A percentile compares a stretch with the other conserved stretches of the same genome.
These are phyloP conservation scores for Suhomyces bolitotheri DNA, from an alignment of 1,139 yeast genomes.

Conservation along the genomic window DNA sequence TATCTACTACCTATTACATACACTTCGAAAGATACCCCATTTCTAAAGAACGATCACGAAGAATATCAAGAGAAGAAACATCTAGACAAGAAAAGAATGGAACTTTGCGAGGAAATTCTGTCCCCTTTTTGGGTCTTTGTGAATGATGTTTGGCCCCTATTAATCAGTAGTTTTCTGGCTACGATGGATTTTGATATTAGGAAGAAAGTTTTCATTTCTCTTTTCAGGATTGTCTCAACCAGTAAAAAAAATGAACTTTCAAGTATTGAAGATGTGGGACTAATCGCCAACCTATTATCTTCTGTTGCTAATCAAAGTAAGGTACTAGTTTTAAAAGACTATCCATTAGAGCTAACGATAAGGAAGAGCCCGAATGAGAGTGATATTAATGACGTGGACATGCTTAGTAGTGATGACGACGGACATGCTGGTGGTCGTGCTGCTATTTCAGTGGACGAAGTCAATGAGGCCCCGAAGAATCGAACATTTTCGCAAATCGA, in stretches of 20 bases:
- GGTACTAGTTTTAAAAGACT: slow-evolving; percentile 23
- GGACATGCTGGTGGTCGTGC: neutral
- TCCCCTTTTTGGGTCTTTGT: slow-evolving; percentile 45
- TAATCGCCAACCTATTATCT: slow-evolving; percentile 55
- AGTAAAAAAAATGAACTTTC: slow-evolving; percentile 19
- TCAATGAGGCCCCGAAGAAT: slow-evolving; percentile 5
- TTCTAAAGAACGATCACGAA: slow-evolving; percentile 27
- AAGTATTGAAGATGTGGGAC: slow-evolving; percentile 25
- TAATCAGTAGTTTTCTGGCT: slow-evolving; percentile 71
- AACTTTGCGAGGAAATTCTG: slow-evolving; percentile 24
- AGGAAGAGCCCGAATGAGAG: neutral
- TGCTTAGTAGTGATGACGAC: slow-evolving; percentile 13
- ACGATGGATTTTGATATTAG: slow-evolving; percentile 71
- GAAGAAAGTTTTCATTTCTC: slow-evolving; percentile 55
- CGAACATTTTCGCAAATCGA: slow-evolving; percentile 1
- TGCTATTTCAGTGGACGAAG: too few species aligned
- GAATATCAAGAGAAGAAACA: slow-evolving; percentile 26
- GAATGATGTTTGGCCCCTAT: slow-evolving; percentile 54
- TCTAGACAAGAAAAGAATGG: slow-evolving; percentile 32
- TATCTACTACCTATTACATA: slow-evolving; percentile 55
- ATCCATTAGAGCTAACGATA: slow-evolving; percentile 1
- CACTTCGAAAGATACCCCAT: slow-evolving; percentile 32
- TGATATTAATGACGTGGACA: slow-evolving; percentile 16
- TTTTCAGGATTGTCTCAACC: slow-evolving; percentile 54
- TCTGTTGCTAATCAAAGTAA: slow-evolving; percentile 69